These are phyloP conservation scores for Penicillium samsonianum DNA, from an alignment of 495 filamentous ascomycete genomes.

Conservation along the genomic window DNA sequence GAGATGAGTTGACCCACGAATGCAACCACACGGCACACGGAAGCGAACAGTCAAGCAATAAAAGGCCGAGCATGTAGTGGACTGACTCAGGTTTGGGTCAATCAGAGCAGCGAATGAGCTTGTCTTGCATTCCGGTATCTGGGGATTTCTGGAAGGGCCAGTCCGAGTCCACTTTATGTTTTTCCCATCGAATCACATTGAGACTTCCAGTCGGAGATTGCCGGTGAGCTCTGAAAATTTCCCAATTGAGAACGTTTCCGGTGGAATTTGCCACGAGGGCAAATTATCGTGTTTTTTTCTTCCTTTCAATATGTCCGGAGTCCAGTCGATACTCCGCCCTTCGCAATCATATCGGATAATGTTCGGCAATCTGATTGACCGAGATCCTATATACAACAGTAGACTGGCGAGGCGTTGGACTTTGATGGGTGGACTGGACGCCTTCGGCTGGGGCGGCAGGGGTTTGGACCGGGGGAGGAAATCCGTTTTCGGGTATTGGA, in stretches of 20 bases:
- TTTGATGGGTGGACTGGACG: no score
- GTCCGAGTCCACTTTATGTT: slow-evolving; percentile 16
- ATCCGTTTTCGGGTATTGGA: no score
- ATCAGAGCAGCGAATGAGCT: slow-evolving; percentile 3
- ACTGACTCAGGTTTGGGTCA: slow-evolving; percentile 5
- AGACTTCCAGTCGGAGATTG: slow-evolving; percentile 14
- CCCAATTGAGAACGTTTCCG: slow-evolving; percentile 5
- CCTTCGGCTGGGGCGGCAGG: no score
- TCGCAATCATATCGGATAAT: not conserved
- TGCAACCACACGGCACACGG: slow-evolving; percentile 37
- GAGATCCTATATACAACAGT: no score
- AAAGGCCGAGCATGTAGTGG: slow-evolving; percentile 21
- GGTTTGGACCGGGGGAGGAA: no score
- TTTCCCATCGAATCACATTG: slow-evolving; percentile 18
- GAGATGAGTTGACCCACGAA: slow-evolving; percentile 17
- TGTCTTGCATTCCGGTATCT: not conserved
- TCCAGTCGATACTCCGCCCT: slow-evolving; percentile 13
- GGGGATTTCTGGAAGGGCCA: slow-evolving; percentile 13
- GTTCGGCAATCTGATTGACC: no score
- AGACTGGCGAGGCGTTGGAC: no score
- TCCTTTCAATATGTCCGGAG: slow-evolving; percentile 12
- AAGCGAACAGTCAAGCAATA: slow-evolving; percentile 24
- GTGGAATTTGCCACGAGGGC: slow-evolving; percentile 6
- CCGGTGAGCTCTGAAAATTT: slow-evolving; percentile 20
- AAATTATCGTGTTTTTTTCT: not conserved